Evolutionary conservation across 2,329 filamentous ascomycete genomes (phyloP).

Genomic region (Albifimbria verrucaria): DNA sequence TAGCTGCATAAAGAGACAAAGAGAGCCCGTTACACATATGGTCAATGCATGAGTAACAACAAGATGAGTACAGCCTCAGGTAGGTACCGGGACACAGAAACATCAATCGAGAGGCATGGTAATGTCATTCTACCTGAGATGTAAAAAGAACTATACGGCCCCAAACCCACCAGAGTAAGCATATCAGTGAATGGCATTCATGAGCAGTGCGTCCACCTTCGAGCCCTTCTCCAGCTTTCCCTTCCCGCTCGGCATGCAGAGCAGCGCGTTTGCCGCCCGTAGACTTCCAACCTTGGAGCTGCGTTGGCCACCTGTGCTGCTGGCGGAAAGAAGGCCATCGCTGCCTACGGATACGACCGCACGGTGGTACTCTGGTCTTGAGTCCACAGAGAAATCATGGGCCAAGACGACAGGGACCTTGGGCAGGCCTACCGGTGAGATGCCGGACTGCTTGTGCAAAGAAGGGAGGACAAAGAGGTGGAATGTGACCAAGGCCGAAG

Average conservation of each 20-base stretch:
- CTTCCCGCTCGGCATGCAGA: conserved; percentile 68
- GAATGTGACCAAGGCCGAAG: conserved; percentile 87
- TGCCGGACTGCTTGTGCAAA: conserved; percentile 72
- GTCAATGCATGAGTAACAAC: too few species aligned
- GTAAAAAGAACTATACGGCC: not conserved
- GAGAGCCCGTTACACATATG: too few species aligned
- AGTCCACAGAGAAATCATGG: conserved; percentile 72
- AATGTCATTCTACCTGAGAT: not conserved
- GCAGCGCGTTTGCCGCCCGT: conserved; percentile 80
- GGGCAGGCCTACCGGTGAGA: conserved; percentile 66
- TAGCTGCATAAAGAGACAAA: too few species aligned
- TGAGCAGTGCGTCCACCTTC: conserved; percentile 74
- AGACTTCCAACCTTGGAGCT: conserved; percentile 89
- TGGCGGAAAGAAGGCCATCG: conserved; percentile 69
- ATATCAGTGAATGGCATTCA: conserved; percentile 53
- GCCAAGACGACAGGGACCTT: conserved; percentile 67
- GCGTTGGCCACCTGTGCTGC: conserved; percentile 84
- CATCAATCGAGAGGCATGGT: too few species aligned
- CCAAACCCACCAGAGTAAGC: too few species aligned
- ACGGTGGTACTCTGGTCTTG: conserved; percentile 88
- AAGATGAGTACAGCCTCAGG: too few species aligned
- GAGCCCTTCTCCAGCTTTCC: conserved; percentile 65
- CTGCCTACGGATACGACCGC: conserved; percentile 63
- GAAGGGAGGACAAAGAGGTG: conserved; percentile 91
- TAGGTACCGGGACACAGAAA: too few species aligned